phyloP scores from a whole-genome alignment of 345 rosid genomes.

The Heritiera littoralis region DNA sequence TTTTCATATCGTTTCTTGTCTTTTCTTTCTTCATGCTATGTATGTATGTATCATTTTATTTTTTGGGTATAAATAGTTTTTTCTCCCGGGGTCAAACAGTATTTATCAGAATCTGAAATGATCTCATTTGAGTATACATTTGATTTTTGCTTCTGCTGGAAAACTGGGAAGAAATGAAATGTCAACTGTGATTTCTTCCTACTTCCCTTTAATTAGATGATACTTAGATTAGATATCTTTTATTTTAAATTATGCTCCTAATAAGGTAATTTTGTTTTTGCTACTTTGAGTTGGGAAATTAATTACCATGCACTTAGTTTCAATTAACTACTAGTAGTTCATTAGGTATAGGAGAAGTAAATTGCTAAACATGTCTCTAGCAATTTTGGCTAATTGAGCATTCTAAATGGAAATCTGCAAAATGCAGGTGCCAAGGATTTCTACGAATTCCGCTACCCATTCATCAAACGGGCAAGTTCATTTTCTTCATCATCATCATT shows the following conservation, averaged over 20 bases:
- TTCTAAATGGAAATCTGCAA: background rate
- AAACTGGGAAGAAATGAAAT: background rate
- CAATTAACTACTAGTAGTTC: background rate
- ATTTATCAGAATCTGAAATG: background rate
- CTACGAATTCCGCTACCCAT: conserved; percentile 55
- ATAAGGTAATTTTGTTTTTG: background rate
- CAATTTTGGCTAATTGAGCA: background rate
- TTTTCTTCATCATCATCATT: conserved; percentile 66
- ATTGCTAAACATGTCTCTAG: background rate
- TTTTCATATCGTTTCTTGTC: background rate
- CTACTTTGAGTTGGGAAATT: too few relatives aligned
- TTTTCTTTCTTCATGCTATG: background rate
- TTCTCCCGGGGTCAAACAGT: background rate
- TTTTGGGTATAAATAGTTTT: background rate
- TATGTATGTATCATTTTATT: background rate
- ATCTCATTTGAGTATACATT: background rate
- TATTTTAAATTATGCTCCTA: background rate
- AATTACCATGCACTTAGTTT: background rate
- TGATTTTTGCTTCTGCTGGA: background rate
- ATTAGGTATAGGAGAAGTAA: background rate
- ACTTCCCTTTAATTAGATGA: background rate
- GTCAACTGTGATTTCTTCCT: background rate
- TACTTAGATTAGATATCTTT: too few relatives aligned
- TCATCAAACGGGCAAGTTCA: conserved; percentile 79
- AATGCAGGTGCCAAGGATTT: conserved; percentile 34